Evolutionary conservation across 2,329 filamentous ascomycete genomes (phyloP).

Genomic region (Claviceps sp.): DNA sequence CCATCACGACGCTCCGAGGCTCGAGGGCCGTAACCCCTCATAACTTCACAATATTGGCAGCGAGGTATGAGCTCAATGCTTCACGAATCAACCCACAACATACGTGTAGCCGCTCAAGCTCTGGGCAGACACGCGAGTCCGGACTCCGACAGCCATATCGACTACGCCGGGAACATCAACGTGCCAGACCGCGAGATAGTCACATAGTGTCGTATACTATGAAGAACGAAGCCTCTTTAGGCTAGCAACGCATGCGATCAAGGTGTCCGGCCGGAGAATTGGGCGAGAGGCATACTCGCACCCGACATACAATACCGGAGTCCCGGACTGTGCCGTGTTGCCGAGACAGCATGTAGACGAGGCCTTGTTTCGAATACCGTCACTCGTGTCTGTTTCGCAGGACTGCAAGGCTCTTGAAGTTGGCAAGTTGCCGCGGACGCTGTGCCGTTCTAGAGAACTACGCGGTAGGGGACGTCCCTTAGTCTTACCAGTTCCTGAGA

Average conservation of each 20-base stretch:
- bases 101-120: background rate
- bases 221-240: background rate
- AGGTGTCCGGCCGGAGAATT: background rate
- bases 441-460: background rate
- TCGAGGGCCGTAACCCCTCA: no score
- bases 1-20: background rate
- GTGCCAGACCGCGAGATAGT: background rate
- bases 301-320: background rate
- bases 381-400: background rate
- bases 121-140: background rate
- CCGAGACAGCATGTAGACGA: background rate
- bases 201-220: background rate
- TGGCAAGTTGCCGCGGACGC: no score
- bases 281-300: background rate
- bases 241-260: background rate
- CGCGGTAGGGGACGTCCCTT: background rate
- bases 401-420: no score
- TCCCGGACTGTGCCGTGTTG: background rate
- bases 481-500: background rate
- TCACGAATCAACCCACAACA: background rate
- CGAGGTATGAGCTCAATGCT: background rate
- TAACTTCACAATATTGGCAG: background rate
- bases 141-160: background rate
- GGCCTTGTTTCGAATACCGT: background rate
- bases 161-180: background rate